Evolutionary conservation across 345 rosid species (phyloP), one percentile per base, ranked within the genome.

Genomic region (Microcos paniculata): DNA sequence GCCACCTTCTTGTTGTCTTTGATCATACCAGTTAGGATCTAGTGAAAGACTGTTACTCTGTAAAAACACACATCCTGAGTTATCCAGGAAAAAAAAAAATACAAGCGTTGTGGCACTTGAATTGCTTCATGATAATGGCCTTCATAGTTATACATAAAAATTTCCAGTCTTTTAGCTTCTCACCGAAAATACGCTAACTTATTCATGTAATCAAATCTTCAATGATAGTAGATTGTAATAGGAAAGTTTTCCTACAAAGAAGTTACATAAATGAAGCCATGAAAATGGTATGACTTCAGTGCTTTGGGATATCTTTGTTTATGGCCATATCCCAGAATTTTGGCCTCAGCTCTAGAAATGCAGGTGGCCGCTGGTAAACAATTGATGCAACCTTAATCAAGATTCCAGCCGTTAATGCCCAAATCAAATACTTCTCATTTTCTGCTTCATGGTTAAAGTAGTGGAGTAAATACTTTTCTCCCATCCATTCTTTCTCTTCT

Each of bases 401-500:
- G 38, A 91, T 81, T 52, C 86, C 90, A 6, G 98, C 95, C 8
- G 98, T 93, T 72, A 93, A 76, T 72, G 92, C 95, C 92, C 88
- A 90, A 74, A 89, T 93, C 81, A 86, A 24, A 57, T 79, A 89
- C 74, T 85, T 85, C n/a, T 83, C 80, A 35, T 83, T 84, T 64
- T 68, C 85, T 21, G 83, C 78, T 80, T 83, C 82, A 64, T 89
- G 88, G 71, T 90, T 88, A 75, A 93, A 93, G 79, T 68, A 87
- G 66, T 91, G 94, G 75, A 93, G 26, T 67, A 88, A 76, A 79
- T 79, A 89, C 81, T 85, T 84, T 43, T 81, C 83, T 8, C 92
- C 98, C 89, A 83, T 83, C 95, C 93, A 88, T 68, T 91, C 97
- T 78, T 81, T 81, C 62, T 89, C 95, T 77, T 90, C 94, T n/a